A percentile compares a stretch with the other conserved stretches of the same genome.
These are phyloP conservation scores for Botrytis deweyae DNA, from an alignment of 2,329 filamentous ascomycete genomes.

Conservation along the genomic window DNA sequence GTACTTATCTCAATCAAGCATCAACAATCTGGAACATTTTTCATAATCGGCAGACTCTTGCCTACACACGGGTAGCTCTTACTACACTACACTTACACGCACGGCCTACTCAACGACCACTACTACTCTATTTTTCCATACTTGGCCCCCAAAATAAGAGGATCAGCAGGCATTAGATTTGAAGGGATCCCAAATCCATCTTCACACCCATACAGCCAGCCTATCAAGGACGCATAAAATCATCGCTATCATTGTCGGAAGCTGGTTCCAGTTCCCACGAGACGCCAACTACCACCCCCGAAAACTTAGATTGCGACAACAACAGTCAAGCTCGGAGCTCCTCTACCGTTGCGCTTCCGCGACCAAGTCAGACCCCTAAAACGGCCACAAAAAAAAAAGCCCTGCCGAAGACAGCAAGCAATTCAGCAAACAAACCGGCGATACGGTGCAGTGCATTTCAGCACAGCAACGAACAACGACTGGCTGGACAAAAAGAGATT, in stretches of 20 bases:
- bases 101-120: conserved; percentile 15
- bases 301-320: conserved; percentile 18
- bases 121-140: background rate
- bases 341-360: conserved; percentile 10
- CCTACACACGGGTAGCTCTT: background rate
- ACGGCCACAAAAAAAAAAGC: background rate
- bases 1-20: conserved; percentile 1
- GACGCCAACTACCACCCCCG: conserved; percentile 15
- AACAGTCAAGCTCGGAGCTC: conserved; percentile 3
- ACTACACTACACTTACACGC: conserved; percentile 12
- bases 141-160: conserved; percentile 12
- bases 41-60: conserved; percentile 1
- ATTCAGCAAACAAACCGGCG: conserved; percentile 10
- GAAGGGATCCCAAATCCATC: background rate
- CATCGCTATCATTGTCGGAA: conserved; percentile 18
- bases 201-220: background rate
- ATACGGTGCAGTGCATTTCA: conserved; percentile 8
- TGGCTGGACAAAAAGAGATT: background rate
- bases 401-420: conserved; percentile 10
- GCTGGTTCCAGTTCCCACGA: conserved; percentile 17
- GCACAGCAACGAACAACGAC: background rate
- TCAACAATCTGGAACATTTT: background rate
- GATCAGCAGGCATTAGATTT: conserved; percentile 10
- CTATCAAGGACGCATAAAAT: conserved; percentile 16
- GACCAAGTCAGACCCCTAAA: background rate